phyloP scores from a whole-genome alignment of 495 filamentous ascomycete species.

The Hypoxylon trugodes region DNA sequence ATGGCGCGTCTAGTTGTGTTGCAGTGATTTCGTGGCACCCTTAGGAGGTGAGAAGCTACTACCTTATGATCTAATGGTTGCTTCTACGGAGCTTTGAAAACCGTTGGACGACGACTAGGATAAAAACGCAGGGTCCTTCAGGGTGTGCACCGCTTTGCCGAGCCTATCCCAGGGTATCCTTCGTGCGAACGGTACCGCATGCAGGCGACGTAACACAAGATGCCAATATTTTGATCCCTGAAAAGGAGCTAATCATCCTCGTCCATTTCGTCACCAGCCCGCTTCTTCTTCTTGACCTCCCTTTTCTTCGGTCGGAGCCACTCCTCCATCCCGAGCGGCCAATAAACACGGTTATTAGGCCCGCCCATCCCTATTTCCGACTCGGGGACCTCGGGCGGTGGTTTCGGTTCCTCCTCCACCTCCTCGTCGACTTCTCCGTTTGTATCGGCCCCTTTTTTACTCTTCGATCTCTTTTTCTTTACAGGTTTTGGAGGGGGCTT shows the following conservation, averaged over 20 bases:
- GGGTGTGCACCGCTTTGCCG: background rate
- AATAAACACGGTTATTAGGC: constrained; percentile 85
- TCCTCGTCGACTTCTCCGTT: constrained; percentile 52
- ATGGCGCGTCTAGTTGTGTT: background rate
- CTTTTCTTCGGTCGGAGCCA: constrained; percentile 86
- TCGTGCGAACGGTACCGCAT: background rate
- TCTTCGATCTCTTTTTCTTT: constrained; percentile 56
- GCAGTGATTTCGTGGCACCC: background rate
- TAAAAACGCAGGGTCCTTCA: no score
- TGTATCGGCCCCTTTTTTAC: constrained; percentile 54
- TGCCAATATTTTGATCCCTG: background rate
- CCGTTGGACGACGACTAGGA: background rate
- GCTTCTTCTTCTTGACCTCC: constrained; percentile 67
- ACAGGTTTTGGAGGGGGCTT: constrained; percentile 59
- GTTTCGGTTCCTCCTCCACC: constrained; percentile 50
- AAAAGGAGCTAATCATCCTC: constrained; percentile 17
- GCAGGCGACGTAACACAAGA: constrained; percentile 5
- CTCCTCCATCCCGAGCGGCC: constrained; percentile 88
- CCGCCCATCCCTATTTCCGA: constrained; percentile 90
- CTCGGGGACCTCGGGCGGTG: constrained; percentile 60
- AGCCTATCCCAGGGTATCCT: constrained; percentile 12
- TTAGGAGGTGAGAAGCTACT: background rate
- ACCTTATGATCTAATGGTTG: background rate
- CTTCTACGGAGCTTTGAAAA: background rate
- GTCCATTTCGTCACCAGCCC: constrained; percentile 22